Evolutionary conservation across 2,329 filamentous ascomycete species (phyloP).

Genomic region (Boeremia exigua): DNA sequence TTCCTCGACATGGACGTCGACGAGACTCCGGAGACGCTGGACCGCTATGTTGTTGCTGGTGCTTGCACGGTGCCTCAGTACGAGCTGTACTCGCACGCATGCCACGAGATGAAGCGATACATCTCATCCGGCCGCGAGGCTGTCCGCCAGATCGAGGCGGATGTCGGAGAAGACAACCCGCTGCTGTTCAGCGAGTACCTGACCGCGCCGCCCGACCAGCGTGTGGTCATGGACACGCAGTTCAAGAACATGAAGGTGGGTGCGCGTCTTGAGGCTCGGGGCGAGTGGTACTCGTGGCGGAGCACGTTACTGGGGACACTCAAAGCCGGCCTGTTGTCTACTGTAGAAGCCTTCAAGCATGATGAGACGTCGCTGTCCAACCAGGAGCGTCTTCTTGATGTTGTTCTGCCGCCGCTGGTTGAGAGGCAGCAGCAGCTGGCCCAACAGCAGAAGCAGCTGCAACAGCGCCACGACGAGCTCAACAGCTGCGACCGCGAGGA

Average conservation of each 20-base stretch:
- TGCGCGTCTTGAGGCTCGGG: conserved; percentile 87
- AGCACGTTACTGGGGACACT: conserved; percentile 85
- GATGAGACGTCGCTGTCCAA: conserved; percentile 72
- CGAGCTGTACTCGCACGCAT: conserved; percentile 93
- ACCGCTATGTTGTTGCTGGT: conserved; percentile 83
- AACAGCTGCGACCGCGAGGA: conserved; percentile 82
- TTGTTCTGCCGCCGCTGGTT: conserved; percentile 69
- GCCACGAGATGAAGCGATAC: conserved; percentile 94
- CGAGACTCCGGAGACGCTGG: conserved; percentile 63
- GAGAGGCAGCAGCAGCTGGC: conserved; percentile 67
- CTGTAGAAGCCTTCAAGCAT: conserved; percentile 74
- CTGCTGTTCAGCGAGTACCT: conserved; percentile 91
- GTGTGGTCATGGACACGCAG: conserved; percentile 89
- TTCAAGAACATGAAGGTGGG: conserved; percentile 98
- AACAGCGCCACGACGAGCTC: conserved; percentile 74
- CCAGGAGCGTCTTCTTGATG: conserved; percentile 72
- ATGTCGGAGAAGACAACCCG: conserved; percentile 89
- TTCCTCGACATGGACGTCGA: conserved; percentile 47
- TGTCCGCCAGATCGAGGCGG: conserved; percentile 86
- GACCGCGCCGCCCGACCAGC: conserved; percentile 81
- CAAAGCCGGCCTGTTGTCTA: conserved; percentile 78
- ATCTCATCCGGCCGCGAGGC: conserved; percentile 91
- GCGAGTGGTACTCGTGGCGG: conserved; percentile 98
- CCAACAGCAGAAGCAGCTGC: conserved; percentile 69
- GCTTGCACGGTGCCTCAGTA: conserved; percentile 92